Conservation (phyloP, 805 yeast species). For the Tetrapisispora taiwanensis region DNA sequence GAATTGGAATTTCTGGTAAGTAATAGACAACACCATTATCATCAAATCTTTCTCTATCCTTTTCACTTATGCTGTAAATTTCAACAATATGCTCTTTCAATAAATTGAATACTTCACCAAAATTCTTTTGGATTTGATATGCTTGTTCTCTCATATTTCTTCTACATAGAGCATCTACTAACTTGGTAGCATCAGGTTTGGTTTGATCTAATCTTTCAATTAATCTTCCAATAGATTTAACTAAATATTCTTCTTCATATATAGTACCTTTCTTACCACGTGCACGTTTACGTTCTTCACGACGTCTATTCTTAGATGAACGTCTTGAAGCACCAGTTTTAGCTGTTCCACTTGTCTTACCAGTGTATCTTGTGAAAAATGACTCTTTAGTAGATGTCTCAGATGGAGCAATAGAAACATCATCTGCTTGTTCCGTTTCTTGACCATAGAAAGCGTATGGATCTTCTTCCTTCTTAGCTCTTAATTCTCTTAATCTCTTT, state of each 20-base stretch:
- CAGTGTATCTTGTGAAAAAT: slow-evolving; percentile 90
- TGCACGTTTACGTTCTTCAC: slow-evolving; percentile 93
- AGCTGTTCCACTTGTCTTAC: slow-evolving; percentile 92
- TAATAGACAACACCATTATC: slow-evolving; percentile 79
- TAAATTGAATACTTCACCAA: slow-evolving; percentile 45
- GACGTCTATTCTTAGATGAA: slow-evolving; percentile 82
- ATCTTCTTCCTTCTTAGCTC: slow-evolving; percentile 73
- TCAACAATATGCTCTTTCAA: slow-evolving; percentile 58
- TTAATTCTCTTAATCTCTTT: slow-evolving; percentile 69
- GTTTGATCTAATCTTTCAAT: slow-evolving; percentile 72
- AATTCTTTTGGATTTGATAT: slow-evolving; percentile 60
- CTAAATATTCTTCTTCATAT: slow-evolving; percentile 91
- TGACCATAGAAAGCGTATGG: slow-evolving; percentile 78
- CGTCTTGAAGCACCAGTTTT: slow-evolving; percentile 91
- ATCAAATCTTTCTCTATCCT: slow-evolving; percentile 79
- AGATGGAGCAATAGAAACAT: slow-evolving; percentile 88
- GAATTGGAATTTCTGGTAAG: slow-evolving; percentile 67
- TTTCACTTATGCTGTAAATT: slow-evolving; percentile 71
- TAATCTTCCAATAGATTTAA: slow-evolving; percentile 79
- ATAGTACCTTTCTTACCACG: slow-evolving; percentile 97
- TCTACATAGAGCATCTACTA: slow-evolving; percentile 69
- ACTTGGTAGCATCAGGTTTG: slow-evolving; percentile 57
- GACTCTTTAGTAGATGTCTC: slow-evolving; percentile 90
- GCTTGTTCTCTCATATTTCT: slow-evolving; percentile 72
- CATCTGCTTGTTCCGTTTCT: slow-evolving; percentile 74